Percentiles rank a stretch among this genome's conserved stretches.
These are phyloP conservation scores for Aspergillus avenaceus DNA, from an alignment of 495 filamentous ascomycete genomes.

Conservation along the genomic window DNA sequence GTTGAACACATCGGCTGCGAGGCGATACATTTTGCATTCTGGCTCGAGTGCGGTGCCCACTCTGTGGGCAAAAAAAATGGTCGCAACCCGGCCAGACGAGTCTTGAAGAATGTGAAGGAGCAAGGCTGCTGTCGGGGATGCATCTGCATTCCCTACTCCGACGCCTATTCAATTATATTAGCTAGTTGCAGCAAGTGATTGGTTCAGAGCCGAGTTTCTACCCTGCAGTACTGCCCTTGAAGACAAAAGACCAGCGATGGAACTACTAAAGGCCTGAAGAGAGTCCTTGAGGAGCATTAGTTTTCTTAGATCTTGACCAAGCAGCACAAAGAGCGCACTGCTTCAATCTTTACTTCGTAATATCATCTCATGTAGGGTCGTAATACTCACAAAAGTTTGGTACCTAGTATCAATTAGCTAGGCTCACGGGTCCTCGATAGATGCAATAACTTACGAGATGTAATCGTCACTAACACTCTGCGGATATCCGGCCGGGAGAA, in stretches of 20 bases:
- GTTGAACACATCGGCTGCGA: conserved; percentile 89
- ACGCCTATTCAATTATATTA: conserved; percentile 50
- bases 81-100: conserved; percentile 76
- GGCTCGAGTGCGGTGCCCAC: conserved; percentile 86
- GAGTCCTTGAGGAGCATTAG: conserved; percentile 88
- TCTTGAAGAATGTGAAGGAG: conserved; percentile 86
- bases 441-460: conserved; percentile 55
- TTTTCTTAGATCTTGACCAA: neutral
- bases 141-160: conserved; percentile 82
- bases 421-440: conserved; percentile 7
- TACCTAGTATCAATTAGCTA: conserved; percentile 47
- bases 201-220: conserved; percentile 12
- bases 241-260: conserved; percentile 83
- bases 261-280: conserved; percentile 91
- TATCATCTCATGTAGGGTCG: neutral
- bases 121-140: conserved; percentile 82
- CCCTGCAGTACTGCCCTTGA: conserved; percentile 89
- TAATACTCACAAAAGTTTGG: conserved; percentile 55
- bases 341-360: neutral
- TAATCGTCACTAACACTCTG: conserved; percentile 90
- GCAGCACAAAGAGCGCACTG: neutral
- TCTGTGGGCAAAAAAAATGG: conserved; percentile 84
- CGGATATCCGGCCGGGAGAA: conserved; percentile 91
- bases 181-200: neutral
- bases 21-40: conserved; percentile 90